A percentile compares a stretch with the other conserved stretches of the same genome.
These are phyloP conservation scores for Yarrowia yakushimensis DNA, from an alignment of 805 yeast genomes.

Conservation along the genomic window DNA sequence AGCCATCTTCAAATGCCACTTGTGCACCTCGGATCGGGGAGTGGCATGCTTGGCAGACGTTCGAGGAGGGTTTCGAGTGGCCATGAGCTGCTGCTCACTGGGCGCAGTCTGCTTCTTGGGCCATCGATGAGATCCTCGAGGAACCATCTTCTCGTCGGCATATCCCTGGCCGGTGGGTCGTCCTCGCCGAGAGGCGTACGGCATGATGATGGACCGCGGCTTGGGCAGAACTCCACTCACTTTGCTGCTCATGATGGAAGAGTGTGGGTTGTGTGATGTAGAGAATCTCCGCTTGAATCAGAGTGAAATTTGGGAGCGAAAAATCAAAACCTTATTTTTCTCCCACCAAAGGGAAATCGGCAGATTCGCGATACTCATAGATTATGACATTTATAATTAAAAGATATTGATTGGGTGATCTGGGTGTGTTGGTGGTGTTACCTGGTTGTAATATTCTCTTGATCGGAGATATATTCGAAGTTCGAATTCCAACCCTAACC, in stretches of 20 bases:
- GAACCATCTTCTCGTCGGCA: slow-evolving; percentile 9
- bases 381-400: too few relatives aligned
- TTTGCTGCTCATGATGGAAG: not conserved
- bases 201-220: slow-evolving; percentile 14
- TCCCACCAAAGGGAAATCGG: too few relatives aligned
- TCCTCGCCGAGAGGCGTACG: slow-evolving; percentile 2
- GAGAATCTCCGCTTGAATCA: not conserved
- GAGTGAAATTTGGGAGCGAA: slow-evolving; percentile 1
- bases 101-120: not conserved
- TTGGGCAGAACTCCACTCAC: slow-evolving; percentile 22
- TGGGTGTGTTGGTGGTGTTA: too few relatives aligned
- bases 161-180: not conserved
- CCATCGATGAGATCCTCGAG: slow-evolving; percentile 3
- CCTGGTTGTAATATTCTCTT: too few relatives aligned
- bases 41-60: not conserved
- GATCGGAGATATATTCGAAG: too few relatives aligned
- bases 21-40: slow-evolving; percentile 2
- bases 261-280: not conserved
- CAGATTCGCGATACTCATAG: too few relatives aligned
- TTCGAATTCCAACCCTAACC: too few relatives aligned
- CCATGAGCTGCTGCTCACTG: not conserved
- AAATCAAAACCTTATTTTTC: not conserved
- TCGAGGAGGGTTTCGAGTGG: not conserved
- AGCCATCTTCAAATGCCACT: slow-evolving; percentile 20
- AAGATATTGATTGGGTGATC: too few relatives aligned